Conservation (phyloP, 805 yeast species). For the Lipomyces kockii region DNA sequence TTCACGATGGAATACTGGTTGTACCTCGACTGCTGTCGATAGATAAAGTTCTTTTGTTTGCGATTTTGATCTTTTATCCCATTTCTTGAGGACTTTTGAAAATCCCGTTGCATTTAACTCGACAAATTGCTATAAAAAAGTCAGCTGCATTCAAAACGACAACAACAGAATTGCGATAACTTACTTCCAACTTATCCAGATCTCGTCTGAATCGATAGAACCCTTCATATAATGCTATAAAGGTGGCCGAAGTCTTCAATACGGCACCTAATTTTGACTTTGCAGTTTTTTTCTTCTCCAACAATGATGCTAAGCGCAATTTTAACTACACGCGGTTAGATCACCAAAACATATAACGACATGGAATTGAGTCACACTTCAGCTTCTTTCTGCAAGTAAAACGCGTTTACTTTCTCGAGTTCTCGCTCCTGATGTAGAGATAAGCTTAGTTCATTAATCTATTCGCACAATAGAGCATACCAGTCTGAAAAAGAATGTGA, state of each 20-base stretch:
- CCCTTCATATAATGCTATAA: conserved; percentile 82
- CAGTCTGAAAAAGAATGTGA: conserved; percentile 81
- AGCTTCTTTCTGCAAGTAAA: conserved; percentile 88
- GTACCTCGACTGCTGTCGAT: conserved; percentile 91
- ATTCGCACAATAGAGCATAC: conserved; percentile 95
- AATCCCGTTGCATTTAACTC: conserved; percentile 96
- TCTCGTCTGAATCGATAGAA: conserved; percentile 89
- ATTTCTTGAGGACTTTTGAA: conserved; percentile 91
- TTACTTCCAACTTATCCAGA: conserved; percentile 66
- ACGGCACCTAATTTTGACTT: conserved; percentile 52
- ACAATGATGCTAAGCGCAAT: conserved; percentile 73
- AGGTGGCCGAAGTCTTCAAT: conserved; percentile 72
- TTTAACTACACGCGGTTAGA: conserved; percentile 50
- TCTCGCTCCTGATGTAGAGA: conserved; percentile 89
- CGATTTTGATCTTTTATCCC: conserved; percentile 97
- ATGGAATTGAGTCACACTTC: conserved; percentile 47
- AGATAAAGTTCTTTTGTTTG: conserved; percentile 91
- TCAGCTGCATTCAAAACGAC: background rate
- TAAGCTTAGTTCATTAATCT: conserved; percentile 71
- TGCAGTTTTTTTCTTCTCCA: conserved; percentile 66
- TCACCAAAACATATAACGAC: background rate
- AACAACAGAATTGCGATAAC: background rate
- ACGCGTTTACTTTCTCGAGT: conserved; percentile 91
- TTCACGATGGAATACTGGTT: conserved; percentile 91
- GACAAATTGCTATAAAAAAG: conserved; percentile 68